Evolutionary conservation across 75 land plant genomes (phyloP).

Genomic region (Picea glauca): DNA sequence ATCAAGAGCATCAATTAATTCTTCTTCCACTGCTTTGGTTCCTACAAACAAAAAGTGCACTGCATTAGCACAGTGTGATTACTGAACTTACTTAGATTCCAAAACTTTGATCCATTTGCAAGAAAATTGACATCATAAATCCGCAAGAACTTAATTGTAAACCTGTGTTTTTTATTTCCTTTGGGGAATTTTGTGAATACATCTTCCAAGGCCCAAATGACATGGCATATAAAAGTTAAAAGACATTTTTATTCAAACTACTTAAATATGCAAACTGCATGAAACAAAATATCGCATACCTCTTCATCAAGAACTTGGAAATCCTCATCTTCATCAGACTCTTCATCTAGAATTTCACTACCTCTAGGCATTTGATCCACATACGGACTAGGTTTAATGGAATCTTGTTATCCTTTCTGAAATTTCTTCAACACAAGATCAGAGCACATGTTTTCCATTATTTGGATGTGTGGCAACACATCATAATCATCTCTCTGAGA

Average conservation of each 20-base stretch:
- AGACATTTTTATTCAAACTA: not conserved
- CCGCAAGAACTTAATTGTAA: not conserved
- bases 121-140: not conserved
- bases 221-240: conserved; percentile 1
- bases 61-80: not conserved
- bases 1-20: conserved; percentile 45
- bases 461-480: conserved; percentile 55
- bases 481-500: conserved; percentile 69
- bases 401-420: conserved; percentile 22
- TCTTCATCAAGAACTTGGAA: conserved; percentile 47
- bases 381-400: conserved; percentile 21
- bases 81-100: not conserved
- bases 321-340: conserved; percentile 87
- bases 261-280: not conserved
- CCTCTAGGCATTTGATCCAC: conserved; percentile 40
- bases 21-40: conserved; percentile 40
- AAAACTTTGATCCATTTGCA: not conserved
- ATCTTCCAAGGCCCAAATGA: conserved; percentile 18
- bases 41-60: not conserved
- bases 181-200: conserved; percentile 14
- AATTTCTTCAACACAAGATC: conserved; percentile 29
- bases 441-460: conserved; percentile 62
- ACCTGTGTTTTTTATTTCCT: conserved; percentile 30
- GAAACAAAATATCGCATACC: conserved; percentile 17
- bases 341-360: conserved; percentile 55